phyloP scores from a whole-genome alignment of 805 yeast genomes.

The Pichia deserticola region DNA sequence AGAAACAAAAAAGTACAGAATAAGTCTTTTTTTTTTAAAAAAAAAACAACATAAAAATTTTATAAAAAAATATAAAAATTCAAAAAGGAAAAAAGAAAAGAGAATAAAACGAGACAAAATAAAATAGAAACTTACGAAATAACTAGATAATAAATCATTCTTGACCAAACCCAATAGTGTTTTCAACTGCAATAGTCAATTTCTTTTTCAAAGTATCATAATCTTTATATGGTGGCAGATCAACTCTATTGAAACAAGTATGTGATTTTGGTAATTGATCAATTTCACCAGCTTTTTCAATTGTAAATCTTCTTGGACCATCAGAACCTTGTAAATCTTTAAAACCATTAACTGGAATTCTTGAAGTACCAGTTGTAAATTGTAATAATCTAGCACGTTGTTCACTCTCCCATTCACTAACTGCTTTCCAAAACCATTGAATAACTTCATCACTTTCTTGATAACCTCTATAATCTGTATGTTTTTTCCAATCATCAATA shows the following conservation, averaged over 20 bases:
- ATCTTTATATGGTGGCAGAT: conserved; percentile 87
- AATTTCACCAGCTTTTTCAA: conserved; percentile 94
- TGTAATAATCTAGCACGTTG: conserved; percentile 93
- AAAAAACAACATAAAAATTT: not conserved
- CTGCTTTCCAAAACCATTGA: conserved; percentile 98
- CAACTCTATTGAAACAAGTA: conserved; percentile 98
- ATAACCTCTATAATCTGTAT: conserved; percentile 97
- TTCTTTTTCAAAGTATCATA: conserved; percentile 82
- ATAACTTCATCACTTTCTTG: conserved; percentile 93
- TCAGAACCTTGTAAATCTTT: conserved; percentile 98
- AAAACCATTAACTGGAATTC: conserved; percentile 98
- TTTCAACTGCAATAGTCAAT: conserved; percentile 93
- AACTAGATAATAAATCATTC: conserved; percentile 40
- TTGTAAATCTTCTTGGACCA: conserved; percentile 98
- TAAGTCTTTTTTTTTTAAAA: too few relatives aligned
- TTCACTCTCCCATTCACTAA: conserved; percentile 91
- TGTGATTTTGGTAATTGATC: conserved; percentile 94
- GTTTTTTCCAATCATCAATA: conserved; percentile 98
- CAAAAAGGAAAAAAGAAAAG: not conserved
- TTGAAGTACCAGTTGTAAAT: conserved; percentile 97
- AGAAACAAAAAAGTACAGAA: too few relatives aligned
- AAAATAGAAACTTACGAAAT: not conserved
- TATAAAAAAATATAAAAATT: not conserved
- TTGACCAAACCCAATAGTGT: conserved; percentile 98
- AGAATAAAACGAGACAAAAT: not conserved